phyloP scores from a whole-genome alignment of 2,329 filamentous ascomycete species.

The Botrytis byssoidea region DNA sequence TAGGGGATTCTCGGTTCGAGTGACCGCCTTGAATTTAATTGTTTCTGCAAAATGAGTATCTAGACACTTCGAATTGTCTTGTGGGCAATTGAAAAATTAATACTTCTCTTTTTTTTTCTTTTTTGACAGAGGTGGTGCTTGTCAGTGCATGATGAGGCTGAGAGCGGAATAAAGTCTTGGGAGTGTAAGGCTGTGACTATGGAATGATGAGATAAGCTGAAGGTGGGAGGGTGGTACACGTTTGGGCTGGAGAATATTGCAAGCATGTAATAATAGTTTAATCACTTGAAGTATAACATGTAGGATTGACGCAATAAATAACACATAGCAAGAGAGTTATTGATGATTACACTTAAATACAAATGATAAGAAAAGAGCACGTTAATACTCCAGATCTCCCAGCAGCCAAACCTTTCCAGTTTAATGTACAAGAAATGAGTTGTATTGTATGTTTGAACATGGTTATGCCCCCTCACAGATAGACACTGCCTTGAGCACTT shows the following conservation, averaged over 20 bases:
- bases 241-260: background rate
- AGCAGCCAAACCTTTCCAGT: background rate
- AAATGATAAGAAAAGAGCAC: background rate
- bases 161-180: background rate
- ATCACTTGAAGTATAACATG: background rate
- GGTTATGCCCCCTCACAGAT: background rate
- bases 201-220: background rate
- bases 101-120: background rate
- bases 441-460: background rate
- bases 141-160: background rate
- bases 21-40: background rate
- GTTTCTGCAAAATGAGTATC: background rate
- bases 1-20: constrained; percentile 6
- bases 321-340: background rate
- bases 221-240: background rate
- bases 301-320: background rate
- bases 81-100: too few relatives aligned
- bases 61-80: background rate
- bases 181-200: background rate
- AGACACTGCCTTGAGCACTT: background rate
- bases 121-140: background rate
- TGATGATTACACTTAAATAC: background rate
- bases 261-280: background rate
- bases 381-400: too few relatives aligned
- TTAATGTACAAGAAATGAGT: background rate